Base-by-base conservation (phyloP, 169 alveolate genomes). In the Amoebophrya sp. region DNA sequence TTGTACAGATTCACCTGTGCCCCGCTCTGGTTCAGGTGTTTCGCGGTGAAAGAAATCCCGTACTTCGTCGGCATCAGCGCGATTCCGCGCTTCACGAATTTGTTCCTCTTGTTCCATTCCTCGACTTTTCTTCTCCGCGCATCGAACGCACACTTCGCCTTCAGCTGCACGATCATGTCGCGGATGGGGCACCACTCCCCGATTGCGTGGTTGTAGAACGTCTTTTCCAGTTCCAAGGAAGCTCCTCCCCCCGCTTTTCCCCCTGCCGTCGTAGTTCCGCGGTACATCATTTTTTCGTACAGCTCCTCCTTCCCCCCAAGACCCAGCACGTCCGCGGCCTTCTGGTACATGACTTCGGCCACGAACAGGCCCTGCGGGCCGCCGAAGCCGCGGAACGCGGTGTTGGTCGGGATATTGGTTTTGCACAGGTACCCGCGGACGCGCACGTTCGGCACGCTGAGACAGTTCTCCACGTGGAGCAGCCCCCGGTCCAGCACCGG, bases 31-130 rank as follows among this genome's bases (percentile, higher is more conserved):
- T 92, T 92, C 90, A 92, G n/a, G 92, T 43, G 69, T 78, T 34
- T 88, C 69, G 91, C 91, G 0, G 94, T 90, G 91, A 92, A 92
- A 50, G 92, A 88, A 69, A 92, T 90, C 69, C 93, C 93, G 40
- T 69, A 92, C 92, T 89, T 89, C 41, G 90, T 90, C 4, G 91
- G 92, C 34, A 90, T 67, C 42, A 70, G 88, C 0, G 94, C 91
- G 31, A 92, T n/a, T 15, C 94, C 94, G 4, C 94, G 92, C 92
- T 91, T 92, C 41, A 26, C 43, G 31, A 31, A 78, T 2, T n/a
- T 48, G 41, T 78, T 43, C 87, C 2, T 20, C 18, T 0, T 4
- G 87, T 58, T 88, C 70, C 15, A 88, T n/a, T 41, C 70, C 41
- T 29, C 88, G 48, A 89, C 26, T 0, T 40, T 69, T 23, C 13